Evolutionary conservation across 1,284 basidiomycete species (phyloP), one percentile per base, ranked within the genome.

Genomic region (Moesziomyces antarcticus): DNA sequence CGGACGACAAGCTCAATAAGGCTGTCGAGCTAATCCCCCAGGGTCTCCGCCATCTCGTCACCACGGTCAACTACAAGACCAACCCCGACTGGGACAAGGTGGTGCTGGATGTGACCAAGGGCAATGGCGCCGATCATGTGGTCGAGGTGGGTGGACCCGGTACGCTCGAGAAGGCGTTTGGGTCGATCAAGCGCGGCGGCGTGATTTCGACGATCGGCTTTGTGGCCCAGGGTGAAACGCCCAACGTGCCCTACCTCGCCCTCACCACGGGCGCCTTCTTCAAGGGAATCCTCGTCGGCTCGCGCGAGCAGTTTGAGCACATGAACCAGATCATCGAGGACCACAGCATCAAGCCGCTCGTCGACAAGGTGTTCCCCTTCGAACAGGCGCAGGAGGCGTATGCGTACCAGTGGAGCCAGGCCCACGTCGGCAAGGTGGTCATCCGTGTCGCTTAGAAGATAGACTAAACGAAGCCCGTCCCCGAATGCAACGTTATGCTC

Each of bases 141-240:
- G 83, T 90, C 48, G 89, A 90, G 79, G 88, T 88, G 43, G 88
- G 88, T 3, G 89, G 89, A 1, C 69, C 85, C 3, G 86, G 87
- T 11, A 89, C 89, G 6, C 81, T 90, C 3, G 58, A 77, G 11
- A 86, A 87, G 64, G 86, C 86, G 7, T 82, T 88, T 58, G 85
- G 85, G 8, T 85, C 87, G 6, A 77, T 87, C 55, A 80, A 82
- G 53, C 74, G 84, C 18, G 86, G 86, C 8, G 89, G 89, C 3
- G 84, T 86, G 18, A 83, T 90, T 54, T 85, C 87, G 56, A 77
- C 87, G 47, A 88, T 90, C 45, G 89, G 89, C 10, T 84, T 85
- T 46, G 82, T 89, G 7, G 85, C 86, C 0, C 49, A 57, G 45
- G 51, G 73, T 53, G 71, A 74, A 33, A 40, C 61, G 14, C 73